Evolutionary conservation across 2,329 filamentous ascomycete genomes (phyloP), one percentile per base, ranked within the genome.

Genomic region (Penicillium nordicum): DNA sequence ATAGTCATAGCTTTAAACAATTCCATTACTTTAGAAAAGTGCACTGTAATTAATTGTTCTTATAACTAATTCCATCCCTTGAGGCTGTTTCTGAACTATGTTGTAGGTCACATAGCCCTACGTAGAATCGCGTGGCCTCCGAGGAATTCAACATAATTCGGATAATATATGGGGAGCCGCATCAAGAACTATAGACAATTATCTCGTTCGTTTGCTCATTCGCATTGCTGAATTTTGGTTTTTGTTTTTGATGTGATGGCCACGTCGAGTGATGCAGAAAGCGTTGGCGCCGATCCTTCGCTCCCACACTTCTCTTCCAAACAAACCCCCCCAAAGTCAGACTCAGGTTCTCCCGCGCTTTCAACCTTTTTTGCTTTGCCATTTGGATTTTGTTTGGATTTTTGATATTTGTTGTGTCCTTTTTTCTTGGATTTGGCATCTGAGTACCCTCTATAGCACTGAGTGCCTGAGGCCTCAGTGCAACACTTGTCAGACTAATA

Each of bases 391-490:
- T 45, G 30, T 53, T 50, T 50, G 42, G 16, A 29, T 48, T 36
- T 29, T 32, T 50, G 8, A 5, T 30, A 6, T 21, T 46, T 40
- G 49, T 45, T 47, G 37, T 49, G 29, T 47, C 37, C 43, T 41
- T 27, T 43, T 42, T 27, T 16, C 30, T 45, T 25, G 14, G 29
- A 44, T 44, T 49, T 54, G 42, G 50, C 50, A 44, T 44, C 46
- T 48, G 50, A 60, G 53, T 57, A 57, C 50, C 34, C 32, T 47
- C 44, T 53, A 56, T 18, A 67, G 70, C 67, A 68, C 69, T 71
- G 69, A 66, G 57, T 57, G 65, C 62, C 65, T 58, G 58, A 61
- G 56, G 64, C 68, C 69, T 69, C 69, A 65, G 70, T 71, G 70
- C 69, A 65, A 51, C 57, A 42, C 23, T 63, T 61, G 61, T 55